Conservation (phyloP, 2,329 filamentous ascomycete species). For the Penicillium hordei region DNA sequence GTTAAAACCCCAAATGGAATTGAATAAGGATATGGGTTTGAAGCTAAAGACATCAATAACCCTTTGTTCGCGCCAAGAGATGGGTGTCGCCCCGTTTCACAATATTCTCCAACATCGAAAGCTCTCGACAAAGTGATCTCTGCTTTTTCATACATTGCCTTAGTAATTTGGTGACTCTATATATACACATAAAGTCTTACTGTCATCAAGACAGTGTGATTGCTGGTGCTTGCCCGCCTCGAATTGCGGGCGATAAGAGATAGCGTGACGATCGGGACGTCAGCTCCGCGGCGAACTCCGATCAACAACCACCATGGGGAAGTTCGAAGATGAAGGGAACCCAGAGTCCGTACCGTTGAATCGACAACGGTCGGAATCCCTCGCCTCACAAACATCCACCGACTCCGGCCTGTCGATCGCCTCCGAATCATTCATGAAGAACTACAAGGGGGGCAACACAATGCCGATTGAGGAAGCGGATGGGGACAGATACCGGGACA, state of each 20-base stretch:
- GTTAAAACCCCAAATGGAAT: background rate
- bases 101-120: background rate
- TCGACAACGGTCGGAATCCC: slow-evolving; percentile 27
- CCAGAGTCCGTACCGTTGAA: slow-evolving; percentile 32
- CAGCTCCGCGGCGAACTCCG: slow-evolving; percentile 8
- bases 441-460: slow-evolving; percentile 22
- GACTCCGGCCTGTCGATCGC: slow-evolving; percentile 39
- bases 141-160: background rate
- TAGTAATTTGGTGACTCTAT: background rate
- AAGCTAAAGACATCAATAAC: slow-evolving; percentile 1
- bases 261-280: slow-evolving; percentile 13
- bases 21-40: slow-evolving; percentile 2
- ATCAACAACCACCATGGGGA: slow-evolving; percentile 26
- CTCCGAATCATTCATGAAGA: slow-evolving; percentile 30
- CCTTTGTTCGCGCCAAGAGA: slow-evolving; percentile 12
- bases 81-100: background rate
- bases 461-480: slow-evolving; percentile 10
- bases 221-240: background rate
- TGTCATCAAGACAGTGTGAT: background rate
- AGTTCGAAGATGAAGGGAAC: slow-evolving; percentile 23
- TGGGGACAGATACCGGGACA: slow-evolving; percentile 34
- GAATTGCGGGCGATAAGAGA: slow-evolving; percentile 19
- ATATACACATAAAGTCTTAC: background rate
- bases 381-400: slow-evolving; percentile 31
- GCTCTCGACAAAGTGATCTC: background rate